These are phyloP conservation scores for Sarocladium brachiariae DNA, from an alignment of 2,329 filamentous ascomycete genomes.

Conservation along the genomic window DNA sequence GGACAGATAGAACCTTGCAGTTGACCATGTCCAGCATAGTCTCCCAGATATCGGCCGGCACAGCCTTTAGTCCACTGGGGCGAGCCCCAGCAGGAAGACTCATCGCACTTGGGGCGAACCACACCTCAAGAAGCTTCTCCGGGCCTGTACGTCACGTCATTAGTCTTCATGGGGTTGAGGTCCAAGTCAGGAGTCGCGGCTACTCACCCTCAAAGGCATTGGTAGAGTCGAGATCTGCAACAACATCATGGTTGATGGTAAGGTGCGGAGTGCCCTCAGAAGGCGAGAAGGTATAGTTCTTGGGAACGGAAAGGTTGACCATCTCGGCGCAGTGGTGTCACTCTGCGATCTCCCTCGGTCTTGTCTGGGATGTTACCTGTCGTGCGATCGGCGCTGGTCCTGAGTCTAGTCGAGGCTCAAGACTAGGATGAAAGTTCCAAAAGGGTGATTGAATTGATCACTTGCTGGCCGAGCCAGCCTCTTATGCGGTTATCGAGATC, in stretches of 20 bases:
- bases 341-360: neutral
- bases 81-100: constrained; percentile 64
- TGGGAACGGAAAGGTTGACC: constrained; percentile 75
- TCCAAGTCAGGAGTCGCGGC: neutral
- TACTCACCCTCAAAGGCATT: constrained; percentile 85
- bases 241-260: constrained; percentile 95
- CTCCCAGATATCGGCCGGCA: constrained; percentile 81
- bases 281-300: constrained; percentile 75
- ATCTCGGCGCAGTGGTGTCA: constrained; percentile 37
- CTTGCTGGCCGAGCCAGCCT: constrained; percentile 8
- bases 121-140: constrained; percentile 97
- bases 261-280: constrained; percentile 79
- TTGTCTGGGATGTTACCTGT: neutral
- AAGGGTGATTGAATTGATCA: neutral
- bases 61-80: constrained; percentile 76
- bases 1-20: constrained; percentile 92
- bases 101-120: constrained; percentile 79
- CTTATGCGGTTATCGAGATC: constrained; percentile 14
- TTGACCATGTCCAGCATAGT: constrained; percentile 97
- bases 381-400: neutral
- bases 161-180: neutral
- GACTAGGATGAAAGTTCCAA: neutral
- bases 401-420: neutral
- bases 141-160: constrained; percentile 49
- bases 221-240: constrained; percentile 84